phyloP scores from a whole-genome alignment of 2,329 filamentous ascomycete species.

The Teratosphaeriaceae sp. region DNA sequence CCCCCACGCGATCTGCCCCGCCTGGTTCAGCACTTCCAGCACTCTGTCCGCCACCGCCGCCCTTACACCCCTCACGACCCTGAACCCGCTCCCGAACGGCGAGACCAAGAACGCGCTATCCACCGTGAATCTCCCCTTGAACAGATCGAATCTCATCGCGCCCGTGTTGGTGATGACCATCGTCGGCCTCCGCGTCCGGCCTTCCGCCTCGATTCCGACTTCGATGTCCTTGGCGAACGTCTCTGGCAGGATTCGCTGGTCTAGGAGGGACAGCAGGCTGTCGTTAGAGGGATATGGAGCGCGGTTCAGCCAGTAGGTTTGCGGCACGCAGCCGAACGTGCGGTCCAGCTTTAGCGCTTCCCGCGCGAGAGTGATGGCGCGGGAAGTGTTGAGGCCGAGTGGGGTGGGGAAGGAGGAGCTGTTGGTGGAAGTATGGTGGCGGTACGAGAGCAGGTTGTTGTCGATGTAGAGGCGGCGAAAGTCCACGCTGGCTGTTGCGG shows the following conservation, averaged over 20 bases:
- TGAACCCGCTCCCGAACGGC: constrained; percentile 76
- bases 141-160: constrained; percentile 89
- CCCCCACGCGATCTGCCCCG: constrained; percentile 43
- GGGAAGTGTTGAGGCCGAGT: constrained; percentile 64
- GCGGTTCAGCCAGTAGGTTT: constrained; percentile 73
- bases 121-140: constrained; percentile 81
- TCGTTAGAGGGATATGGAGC: constrained; percentile 64
- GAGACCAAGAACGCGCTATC: constrained; percentile 83
- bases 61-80: constrained; percentile 72
- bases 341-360: constrained; percentile 65
- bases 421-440: constrained; percentile 72
- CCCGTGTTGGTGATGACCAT: constrained; percentile 83
- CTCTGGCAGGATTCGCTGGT: constrained; percentile 65
- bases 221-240: too few species aligned
- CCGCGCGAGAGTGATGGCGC: constrained; percentile 63
- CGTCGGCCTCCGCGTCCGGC: constrained; percentile 56
- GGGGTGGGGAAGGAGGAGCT: constrained; percentile 67
- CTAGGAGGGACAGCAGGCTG: constrained; percentile 78
- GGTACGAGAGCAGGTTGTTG: constrained; percentile 80
- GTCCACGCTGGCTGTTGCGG: constrained; percentile 37
- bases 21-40: constrained; percentile 51
- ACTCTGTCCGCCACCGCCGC: constrained; percentile 68
- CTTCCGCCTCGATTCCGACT: too few species aligned
- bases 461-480: constrained; percentile 86
- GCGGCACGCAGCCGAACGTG: constrained; percentile 75